Evolutionary conservation across 2,329 filamentous ascomycete genomes (phyloP), one percentile per base, ranked within the genome.

Genomic region (Cadophora gregata): DNA sequence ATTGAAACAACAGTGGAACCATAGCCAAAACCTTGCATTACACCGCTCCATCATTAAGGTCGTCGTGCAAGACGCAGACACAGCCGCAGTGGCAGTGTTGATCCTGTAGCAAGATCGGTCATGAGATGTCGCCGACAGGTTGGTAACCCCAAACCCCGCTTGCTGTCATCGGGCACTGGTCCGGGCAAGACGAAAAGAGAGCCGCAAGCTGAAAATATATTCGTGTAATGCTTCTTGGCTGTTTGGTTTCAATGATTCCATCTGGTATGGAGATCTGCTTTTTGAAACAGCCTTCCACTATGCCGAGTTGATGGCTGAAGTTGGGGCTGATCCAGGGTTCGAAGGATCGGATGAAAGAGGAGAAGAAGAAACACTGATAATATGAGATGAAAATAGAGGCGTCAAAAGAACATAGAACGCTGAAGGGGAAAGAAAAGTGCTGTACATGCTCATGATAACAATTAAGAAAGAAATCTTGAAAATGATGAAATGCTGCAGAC

Each of bases 1-100:
- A 58, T 58, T 12, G 55, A 58, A 58, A 58, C 55, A 25, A 58
- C 55, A 14, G 55, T 58, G 55, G n/a, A 38, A 58, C 33, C 10
- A 58, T 10, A 14, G 10, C n/a, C 33, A 31, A 58, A 58, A 42
- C 55, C 19, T 42, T 12, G 19, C 55, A 25, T 21, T 29, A 29
- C 25, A 31, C 12, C 27, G 12, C 55, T 42, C n/a, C 5, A 12
- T 8, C 16, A 19, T 6, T 5, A 27, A 56, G 10, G 6, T 24
- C 14, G 10, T 9, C n/a, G 29, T 38, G 6, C 31, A 36, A 36
- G n/a, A 10, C 8, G 19, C 10, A 47, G 42, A 19, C 38, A 19
- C 38, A 36, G 53, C 33, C 19, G 53, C 31, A 56, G 31, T 56
- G 55, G 31, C 55, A 58, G 55, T 58, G 55, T 58, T 58, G 55